phyloP scores from a whole-genome alignment of 371 early-diverging fungal species.

The Parasitella parasitica region DNA sequence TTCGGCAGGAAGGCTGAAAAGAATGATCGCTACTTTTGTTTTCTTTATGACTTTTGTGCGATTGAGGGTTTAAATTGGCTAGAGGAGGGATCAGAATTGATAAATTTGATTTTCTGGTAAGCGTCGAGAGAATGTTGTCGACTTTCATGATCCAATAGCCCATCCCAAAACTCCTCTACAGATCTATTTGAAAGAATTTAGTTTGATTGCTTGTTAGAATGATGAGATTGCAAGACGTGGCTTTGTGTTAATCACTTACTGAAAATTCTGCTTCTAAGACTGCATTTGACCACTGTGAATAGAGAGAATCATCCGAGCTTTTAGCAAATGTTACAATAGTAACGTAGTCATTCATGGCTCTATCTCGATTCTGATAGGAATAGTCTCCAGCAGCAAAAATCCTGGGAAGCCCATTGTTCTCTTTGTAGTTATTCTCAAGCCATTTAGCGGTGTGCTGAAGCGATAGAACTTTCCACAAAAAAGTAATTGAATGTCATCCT shows the following conservation, averaged over 20 bases:
- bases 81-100: slow-evolving; percentile 1
- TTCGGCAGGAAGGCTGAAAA: slow-evolving; percentile 7
- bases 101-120: slow-evolving; percentile 5
- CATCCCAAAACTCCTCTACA: no score
- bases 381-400: slow-evolving; percentile 7
- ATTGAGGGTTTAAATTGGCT: neutral
- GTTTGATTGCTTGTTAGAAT: slow-evolving; percentile 6
- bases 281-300: slow-evolving; percentile 6
- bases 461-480: no score
- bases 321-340: slow-evolving; percentile 3
- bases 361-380: slow-evolving; percentile 5
- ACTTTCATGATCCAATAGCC: slow-evolving; percentile 6
- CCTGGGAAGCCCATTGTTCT: slow-evolving; percentile 10
- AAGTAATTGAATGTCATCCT: no score
- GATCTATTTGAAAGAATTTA: slow-evolving; percentile 10
- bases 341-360: slow-evolving; percentile 5
- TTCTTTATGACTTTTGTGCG: slow-evolving; percentile 3
- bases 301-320: neutral
- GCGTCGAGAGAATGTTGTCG: slow-evolving; percentile 9
- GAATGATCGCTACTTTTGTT: slow-evolving; percentile 1
- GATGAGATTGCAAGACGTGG: slow-evolving; percentile 7
- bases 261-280: slow-evolving; percentile 5
- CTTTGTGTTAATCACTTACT: slow-evolving; percentile 2
- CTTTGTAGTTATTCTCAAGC: slow-evolving; percentile 1
- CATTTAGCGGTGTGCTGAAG: slow-evolving; percentile 2